A percentile compares a stretch with the other conserved stretches of the same genome.
Evolutionary conservation across 371 early-diverging fungal genomes (phyloP).

Genomic region (Ordospora pajunii): DNA sequence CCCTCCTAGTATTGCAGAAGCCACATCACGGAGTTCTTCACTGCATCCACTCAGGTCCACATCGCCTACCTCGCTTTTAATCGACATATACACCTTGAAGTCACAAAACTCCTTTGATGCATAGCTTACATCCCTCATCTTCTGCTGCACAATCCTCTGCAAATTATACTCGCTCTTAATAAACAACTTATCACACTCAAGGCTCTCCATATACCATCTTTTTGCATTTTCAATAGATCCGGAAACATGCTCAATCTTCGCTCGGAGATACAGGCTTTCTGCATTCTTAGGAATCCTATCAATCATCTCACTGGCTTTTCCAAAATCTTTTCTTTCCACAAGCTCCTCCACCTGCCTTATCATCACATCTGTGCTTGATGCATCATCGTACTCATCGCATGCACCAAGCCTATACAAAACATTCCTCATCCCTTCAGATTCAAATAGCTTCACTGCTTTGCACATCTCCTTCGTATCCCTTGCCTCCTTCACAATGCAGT

Average conservation of each 20-base stretch:
- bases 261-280: conserved; percentile 37
- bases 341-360: neutral
- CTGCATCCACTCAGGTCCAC: neutral
- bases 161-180: conserved; percentile 34
- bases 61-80: neutral
- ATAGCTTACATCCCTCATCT: neutral
- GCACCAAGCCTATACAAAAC: conserved; percentile 20
- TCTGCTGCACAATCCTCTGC: conserved; percentile 27
- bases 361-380: conserved; percentile 28
- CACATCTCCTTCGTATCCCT: neutral
- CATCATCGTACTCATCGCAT: neutral
- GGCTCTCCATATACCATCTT: conserved; percentile 26
- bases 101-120: conserved; percentile 2
- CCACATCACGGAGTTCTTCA: neutral
- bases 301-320: neutral
- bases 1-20: neutral
- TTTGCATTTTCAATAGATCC: conserved; percentile 21
- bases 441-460: neutral
- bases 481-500: conserved; percentile 13
- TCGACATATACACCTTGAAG: conserved; percentile 11
- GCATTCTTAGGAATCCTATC: neutral
- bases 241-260: conserved; percentile 35
- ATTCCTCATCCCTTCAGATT: neutral
- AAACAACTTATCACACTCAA: conserved; percentile 13
- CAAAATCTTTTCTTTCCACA: neutral